Evolutionary conservation across 2,329 filamentous ascomycete genomes (phyloP).

Genomic region (Pseudogymnoascus sp.): DNA sequence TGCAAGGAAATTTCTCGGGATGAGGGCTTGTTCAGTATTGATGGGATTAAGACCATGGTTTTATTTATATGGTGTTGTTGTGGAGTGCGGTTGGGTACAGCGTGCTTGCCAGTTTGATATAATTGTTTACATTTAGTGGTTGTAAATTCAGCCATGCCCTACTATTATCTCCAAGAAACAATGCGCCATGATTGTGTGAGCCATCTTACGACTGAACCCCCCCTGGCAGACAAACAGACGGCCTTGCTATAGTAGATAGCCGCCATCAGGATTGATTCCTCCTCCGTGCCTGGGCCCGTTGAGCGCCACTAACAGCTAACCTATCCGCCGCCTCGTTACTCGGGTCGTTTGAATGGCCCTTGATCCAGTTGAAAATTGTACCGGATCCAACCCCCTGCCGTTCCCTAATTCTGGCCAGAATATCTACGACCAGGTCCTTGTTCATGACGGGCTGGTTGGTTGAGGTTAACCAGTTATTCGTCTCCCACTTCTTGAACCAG

Average conservation of each 20-base stretch:
- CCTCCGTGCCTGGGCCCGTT: slow-evolving; percentile 3
- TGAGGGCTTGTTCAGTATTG: not conserved
- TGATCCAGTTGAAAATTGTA: slow-evolving; percentile 80
- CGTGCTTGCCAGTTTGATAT: slow-evolving; percentile 8
- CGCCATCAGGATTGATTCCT: not conserved
- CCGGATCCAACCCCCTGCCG: slow-evolving; percentile 49
- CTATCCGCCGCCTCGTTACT: slow-evolving; percentile 77
- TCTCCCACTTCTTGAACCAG: slow-evolving; percentile 74
- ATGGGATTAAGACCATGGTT: not conserved
- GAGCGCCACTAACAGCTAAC: slow-evolving; percentile 62
- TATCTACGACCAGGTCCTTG: slow-evolving; percentile 69
- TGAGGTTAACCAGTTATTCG: slow-evolving; percentile 68
- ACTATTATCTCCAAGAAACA: not conserved
- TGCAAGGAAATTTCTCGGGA: not conserved
- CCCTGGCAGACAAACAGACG: no score
- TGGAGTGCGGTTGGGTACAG: slow-evolving; percentile 3
- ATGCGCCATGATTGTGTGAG: not conserved
- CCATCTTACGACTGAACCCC: not conserved
- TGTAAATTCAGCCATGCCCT: not conserved
- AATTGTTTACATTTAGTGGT: slow-evolving; percentile 3
- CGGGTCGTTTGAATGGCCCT: slow-evolving; percentile 64
- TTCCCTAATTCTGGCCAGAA: slow-evolving; percentile 63
- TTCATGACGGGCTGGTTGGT: slow-evolving; percentile 71
- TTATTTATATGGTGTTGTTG: not conserved
- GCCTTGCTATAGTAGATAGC: not conserved